Evolutionary conservation across 2,329 filamentous ascomycete species (phyloP).

Genomic region (Neophaeococcomyces mojaviensis): DNA sequence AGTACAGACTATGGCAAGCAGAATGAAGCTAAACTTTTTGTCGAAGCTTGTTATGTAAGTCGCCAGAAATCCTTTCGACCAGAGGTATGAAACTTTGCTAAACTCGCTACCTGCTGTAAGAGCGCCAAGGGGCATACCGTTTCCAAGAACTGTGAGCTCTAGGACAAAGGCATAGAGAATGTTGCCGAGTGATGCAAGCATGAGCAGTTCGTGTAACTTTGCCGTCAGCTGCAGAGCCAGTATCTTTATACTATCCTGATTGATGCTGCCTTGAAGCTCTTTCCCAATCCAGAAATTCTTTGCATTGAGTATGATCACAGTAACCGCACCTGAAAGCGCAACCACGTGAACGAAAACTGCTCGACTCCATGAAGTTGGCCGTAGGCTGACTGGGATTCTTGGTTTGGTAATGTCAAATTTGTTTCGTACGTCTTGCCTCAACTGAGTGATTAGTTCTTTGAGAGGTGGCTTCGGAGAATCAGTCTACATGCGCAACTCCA

Average conservation of each 20-base stretch:
- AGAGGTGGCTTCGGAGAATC: too few relatives aligned
- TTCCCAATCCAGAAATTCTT: slow-evolving; percentile 21
- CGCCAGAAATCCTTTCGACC: slow-evolving; percentile 22
- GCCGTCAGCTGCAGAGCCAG: slow-evolving; percentile 23
- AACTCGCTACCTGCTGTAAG: slow-evolving; percentile 21
- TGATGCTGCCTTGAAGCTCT: slow-evolving; percentile 16
- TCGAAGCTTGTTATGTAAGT: slow-evolving; percentile 14
- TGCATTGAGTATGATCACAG: slow-evolving; percentile 20
- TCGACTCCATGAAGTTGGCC: background rate
- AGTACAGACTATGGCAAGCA: slow-evolving; percentile 18
- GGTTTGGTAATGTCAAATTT: background rate
- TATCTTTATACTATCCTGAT: slow-evolving; percentile 22
- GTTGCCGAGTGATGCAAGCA: slow-evolving; percentile 23
- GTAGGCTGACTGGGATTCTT: background rate
- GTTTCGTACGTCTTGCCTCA: too few relatives aligned
- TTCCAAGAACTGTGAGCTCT: slow-evolving; percentile 16
- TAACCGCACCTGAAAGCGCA: slow-evolving; percentile 15
- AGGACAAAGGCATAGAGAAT: slow-evolving; percentile 22
- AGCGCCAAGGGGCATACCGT: slow-evolving; percentile 22
- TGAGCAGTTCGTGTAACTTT: slow-evolving; percentile 23
- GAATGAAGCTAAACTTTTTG: slow-evolving; percentile 14
- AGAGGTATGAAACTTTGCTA: slow-evolving; percentile 20
- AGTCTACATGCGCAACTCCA: too few relatives aligned
- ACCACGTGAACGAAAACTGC: slow-evolving; percentile 19
- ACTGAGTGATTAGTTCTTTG: too few relatives aligned